Conservation (phyloP, 129 eudicot genomes). For the Escallonia herrerae region DNA sequence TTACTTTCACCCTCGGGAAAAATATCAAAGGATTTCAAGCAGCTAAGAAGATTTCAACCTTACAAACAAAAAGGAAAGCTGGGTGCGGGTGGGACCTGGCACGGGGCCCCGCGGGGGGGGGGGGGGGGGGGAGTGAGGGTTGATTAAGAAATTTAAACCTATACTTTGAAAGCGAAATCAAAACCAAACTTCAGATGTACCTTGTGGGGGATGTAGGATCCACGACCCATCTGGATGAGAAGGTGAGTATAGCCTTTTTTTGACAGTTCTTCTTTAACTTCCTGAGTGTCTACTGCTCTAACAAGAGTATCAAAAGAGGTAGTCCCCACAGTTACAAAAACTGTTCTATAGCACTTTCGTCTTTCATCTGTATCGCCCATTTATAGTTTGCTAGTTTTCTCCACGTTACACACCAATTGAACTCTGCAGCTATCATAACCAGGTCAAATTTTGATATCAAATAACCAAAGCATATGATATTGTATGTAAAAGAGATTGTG, state of each 20-base stretch:
- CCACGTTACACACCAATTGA: not conserved
- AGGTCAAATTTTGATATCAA: not conserved
- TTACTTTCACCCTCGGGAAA: no score
- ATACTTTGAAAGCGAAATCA: no score
- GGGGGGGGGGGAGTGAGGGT: no score
- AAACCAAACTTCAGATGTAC: slow-evolving; percentile 28
- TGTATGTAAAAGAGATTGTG: no score
- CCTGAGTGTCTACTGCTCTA: slow-evolving; percentile 54
- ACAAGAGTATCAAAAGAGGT: slow-evolving; percentile 84
- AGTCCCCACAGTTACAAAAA: slow-evolving; percentile 94
- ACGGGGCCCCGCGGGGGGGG: no score
- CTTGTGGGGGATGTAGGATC: slow-evolving; percentile 77
- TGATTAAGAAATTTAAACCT: no score
- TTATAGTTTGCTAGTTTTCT: slow-evolving; percentile 5
- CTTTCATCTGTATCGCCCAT: slow-evolving; percentile 35
- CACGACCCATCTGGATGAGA: slow-evolving; percentile 94
- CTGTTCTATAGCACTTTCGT: slow-evolving; percentile 34
- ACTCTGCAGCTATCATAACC: not conserved
- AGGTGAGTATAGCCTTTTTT: slow-evolving; percentile 79
- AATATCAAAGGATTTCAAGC: no score
- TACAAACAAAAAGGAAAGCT: no score
- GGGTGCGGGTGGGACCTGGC: no score
- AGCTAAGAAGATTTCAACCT: no score
- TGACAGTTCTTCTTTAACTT: slow-evolving; percentile 56
- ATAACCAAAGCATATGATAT: no score